phyloP scores from a whole-genome alignment of 768 basidiomycete species.

The Serpula lacrymans region DNA sequence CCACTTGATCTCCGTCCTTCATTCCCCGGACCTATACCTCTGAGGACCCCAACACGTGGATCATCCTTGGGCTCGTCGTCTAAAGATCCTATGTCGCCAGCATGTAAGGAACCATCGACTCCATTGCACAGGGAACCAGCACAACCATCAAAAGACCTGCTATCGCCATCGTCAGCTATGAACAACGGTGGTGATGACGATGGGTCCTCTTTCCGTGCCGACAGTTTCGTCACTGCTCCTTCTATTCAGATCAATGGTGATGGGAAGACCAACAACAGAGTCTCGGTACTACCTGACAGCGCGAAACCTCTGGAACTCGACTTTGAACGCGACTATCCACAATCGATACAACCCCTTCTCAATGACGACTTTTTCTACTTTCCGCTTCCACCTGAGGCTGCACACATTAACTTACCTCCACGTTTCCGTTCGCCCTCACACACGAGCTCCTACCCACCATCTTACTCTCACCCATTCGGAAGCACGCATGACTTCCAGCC shows the following conservation, averaged over 20 bases:
- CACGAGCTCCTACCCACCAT: constrained; percentile 21
- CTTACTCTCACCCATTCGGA: constrained; percentile 16
- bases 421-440: constrained; percentile 13
- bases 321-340: constrained; percentile 11
- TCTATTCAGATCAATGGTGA: constrained; percentile 21
- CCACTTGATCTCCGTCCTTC: constrained; percentile 57
- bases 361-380: no score
- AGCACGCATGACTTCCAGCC: constrained; percentile 15
- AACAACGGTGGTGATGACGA: constrained; percentile 34
- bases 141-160: neutral
- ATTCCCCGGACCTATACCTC: constrained; percentile 34
- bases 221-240: constrained; percentile 54
- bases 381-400: constrained; percentile 2
- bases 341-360: constrained; percentile 18
- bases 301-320: constrained; percentile 17
- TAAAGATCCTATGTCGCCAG: constrained; percentile 19
- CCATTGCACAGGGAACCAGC: constrained; percentile 28
- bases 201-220: constrained; percentile 47
- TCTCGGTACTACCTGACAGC: constrained; percentile 9
- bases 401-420: constrained; percentile 6
- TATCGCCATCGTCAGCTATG: constrained; percentile 23
- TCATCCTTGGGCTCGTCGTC: constrained; percentile 24
- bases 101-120: constrained; percentile 38
- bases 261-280: constrained; percentile 18
- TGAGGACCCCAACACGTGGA: constrained; percentile 21